Base-by-base conservation (phyloP, 2,329 filamentous ascomycete species). In the Moelleriella libera region DNA sequence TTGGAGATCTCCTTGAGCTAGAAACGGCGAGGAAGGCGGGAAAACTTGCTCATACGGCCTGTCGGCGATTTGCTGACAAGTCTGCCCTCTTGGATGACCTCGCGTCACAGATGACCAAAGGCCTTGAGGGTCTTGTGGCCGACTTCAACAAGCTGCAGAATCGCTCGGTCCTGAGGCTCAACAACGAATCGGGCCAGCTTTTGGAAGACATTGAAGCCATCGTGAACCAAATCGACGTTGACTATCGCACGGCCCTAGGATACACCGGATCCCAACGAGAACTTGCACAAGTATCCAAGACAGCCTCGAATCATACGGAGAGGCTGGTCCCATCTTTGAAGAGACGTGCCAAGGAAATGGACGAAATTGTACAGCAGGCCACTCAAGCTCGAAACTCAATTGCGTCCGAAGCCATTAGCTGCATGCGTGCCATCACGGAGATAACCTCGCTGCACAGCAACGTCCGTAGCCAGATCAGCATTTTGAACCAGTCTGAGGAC, bases 121-220 rank as follows among this genome's bases (percentile, higher is more conserved):
- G 76, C 30, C 83, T 82, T 43, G 75, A 80, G 52, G 67, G 69
- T 8, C 69, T 86, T 6, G 74, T 80, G 48, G 72, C 74, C 28
- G 74, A 76, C 8, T 83, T 89, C 45, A 76, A 83, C 42, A 75
- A 75, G 47, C 69, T 75, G 11, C 68, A 68, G 54, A 70, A 60
- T 49, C 75, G 72, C 45, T 83, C 73, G 28, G 65, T 74, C 5
- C 60, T 80, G 44, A 68, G 71, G 14, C 80, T 79, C 50, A 70
- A 69, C 41, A 73, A 78, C 45, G 85, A 89, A 53, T 74, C 83
- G 5, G 64, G 69, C 28, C 80, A 83, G 51, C 69, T 95, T 6
- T 70, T 92, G 45, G 77, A 88, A 51, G 92, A 97, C 60, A 88
- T 97, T 42, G 83, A 90, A 59, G 83, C 86, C 0, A 74, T 97